A percentile compares a stretch with the other conserved stretches of the same genome.
Evolutionary conservation across 2,329 filamentous ascomycete species (phyloP).

Genomic region (Aureobasidium sp.): DNA sequence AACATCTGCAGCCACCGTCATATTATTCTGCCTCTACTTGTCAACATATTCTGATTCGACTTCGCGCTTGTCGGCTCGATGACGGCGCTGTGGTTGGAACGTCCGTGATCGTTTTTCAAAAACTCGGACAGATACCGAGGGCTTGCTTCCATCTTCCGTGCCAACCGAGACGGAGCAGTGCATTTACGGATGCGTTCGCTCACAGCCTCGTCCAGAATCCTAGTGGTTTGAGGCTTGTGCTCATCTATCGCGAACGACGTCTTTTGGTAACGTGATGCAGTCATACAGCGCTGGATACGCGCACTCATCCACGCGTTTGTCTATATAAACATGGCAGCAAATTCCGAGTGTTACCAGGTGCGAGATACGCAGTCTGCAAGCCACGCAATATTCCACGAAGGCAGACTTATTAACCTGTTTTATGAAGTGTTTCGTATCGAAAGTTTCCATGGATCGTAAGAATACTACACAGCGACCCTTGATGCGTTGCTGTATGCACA

Average conservation of each 20-base stretch:
- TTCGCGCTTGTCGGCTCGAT: background rate
- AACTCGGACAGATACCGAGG: background rate
- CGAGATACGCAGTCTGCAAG: no score
- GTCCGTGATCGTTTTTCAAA: background rate
- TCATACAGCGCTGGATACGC: background rate
- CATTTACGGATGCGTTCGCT: background rate
- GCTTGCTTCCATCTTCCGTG: background rate
- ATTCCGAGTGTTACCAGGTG: no score
- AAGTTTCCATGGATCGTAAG: background rate
- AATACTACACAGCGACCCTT: no score
- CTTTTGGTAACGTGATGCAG: background rate
- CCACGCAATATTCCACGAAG: no score
- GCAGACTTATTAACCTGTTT: no score
- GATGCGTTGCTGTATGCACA: background rate
- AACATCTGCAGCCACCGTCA: slow-evolving; percentile 8
- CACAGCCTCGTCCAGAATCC: background rate
- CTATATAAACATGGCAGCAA: no score
- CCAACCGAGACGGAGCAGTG: background rate
- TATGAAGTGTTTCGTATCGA: background rate
- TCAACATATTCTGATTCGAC: background rate
- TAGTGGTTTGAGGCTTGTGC: background rate
- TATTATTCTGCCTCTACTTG: background rate
- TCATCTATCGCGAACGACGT: background rate
- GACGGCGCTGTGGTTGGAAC: background rate
- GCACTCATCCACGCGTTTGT: no score